phyloP scores from a whole-genome alignment of 331 rosid species.

The Spiraea crenata region DNA sequence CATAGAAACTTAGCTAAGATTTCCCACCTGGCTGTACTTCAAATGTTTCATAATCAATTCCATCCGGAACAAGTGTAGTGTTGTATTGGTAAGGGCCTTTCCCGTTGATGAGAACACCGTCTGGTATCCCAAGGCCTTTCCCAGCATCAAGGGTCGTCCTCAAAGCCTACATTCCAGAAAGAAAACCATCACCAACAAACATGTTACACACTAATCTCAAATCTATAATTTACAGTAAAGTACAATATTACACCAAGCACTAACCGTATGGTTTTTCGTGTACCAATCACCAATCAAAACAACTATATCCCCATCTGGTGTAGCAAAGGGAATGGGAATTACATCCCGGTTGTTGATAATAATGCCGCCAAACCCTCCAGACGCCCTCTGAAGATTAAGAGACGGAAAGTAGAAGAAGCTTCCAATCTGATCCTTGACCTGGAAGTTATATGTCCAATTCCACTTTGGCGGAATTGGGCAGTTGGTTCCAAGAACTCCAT shows the following conservation, averaged over 20 bases:
- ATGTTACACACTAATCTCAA: not conserved
- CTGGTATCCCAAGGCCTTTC: slow-evolving; percentile 90
- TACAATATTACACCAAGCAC: slow-evolving; percentile 29
- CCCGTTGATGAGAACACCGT: slow-evolving; percentile 96
- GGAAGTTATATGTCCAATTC: slow-evolving; percentile 98
- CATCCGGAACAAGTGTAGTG: slow-evolving; percentile 78
- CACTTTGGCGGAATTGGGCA: slow-evolving; percentile 96
- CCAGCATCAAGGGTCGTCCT: slow-evolving; percentile 80
- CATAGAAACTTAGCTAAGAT: not conserved
- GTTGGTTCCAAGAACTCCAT: slow-evolving; percentile 90
- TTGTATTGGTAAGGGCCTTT: slow-evolving; percentile 92
- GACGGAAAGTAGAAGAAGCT: slow-evolving; percentile 96
- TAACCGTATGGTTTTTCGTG: slow-evolving; percentile 83
- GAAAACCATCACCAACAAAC: slow-evolving; percentile 19
- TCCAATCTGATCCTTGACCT: slow-evolving; percentile 96
- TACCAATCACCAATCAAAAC: slow-evolving; percentile 91
- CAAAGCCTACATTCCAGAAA: slow-evolving; percentile 62
- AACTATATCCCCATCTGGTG: slow-evolving; percentile 73
- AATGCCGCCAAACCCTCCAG: slow-evolving; percentile 92
- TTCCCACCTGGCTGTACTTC: slow-evolving; percentile 77
- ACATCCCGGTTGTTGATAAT: slow-evolving; percentile 56
- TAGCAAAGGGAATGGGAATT: slow-evolving; percentile 77
- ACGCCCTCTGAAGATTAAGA: slow-evolving; percentile 82
- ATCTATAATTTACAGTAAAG: slow-evolving; percentile 7
- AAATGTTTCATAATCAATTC: slow-evolving; percentile 70